Evolutionary conservation across 768 basidiomycete species (phyloP), one percentile per base, ranked within the genome.

Genomic region (Termitomyces sp.): DNA sequence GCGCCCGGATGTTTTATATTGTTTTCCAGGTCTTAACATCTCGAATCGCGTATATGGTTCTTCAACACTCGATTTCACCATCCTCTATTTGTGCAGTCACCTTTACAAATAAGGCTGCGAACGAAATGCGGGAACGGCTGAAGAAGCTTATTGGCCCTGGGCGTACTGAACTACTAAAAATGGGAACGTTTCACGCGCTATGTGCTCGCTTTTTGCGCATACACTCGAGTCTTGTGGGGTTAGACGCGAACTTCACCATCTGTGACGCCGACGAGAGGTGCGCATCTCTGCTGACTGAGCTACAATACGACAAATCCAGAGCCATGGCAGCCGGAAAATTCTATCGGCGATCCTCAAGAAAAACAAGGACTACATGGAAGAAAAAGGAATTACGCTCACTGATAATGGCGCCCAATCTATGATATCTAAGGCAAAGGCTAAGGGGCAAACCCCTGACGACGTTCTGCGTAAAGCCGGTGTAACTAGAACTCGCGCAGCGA

Each of bases 91-190:
- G 87, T 65, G 87, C 88, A 2, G 89, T 95, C 12, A 96, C 81
- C 6, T 96, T 95, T 70, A 94, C 93, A 11, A 93, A 93, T 74
- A 93, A 93, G 70, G 92, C 93, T 16, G 91, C 93, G 1, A 87
- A 84, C 60, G 93, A 95, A 74, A 93, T 95, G 91, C 79, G 82
- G 54, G 78, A 83, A 53, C 79, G 93, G 4, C 74, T 96, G 33
- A 72, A 73, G 20, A 82, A 80, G 60, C 72, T 94, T 3, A 78
- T 96, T 37, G 93, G 92, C 4, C 79, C 82, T 41, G 70, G 80
- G 30, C 67, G 66, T 2, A 86, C 85, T 0, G 71, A 75, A 12
- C 72, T 78, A 41, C 75, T 95, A 24, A 78, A 77, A 62, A 75
- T 83, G 85, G 91, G 91, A 6, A 93, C 91, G 0, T 93, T 92